phyloP scores from a whole-genome alignment of 225 moss, liverwort and hornwort genomes.

The Pseudoscleropodium purum region DNA sequence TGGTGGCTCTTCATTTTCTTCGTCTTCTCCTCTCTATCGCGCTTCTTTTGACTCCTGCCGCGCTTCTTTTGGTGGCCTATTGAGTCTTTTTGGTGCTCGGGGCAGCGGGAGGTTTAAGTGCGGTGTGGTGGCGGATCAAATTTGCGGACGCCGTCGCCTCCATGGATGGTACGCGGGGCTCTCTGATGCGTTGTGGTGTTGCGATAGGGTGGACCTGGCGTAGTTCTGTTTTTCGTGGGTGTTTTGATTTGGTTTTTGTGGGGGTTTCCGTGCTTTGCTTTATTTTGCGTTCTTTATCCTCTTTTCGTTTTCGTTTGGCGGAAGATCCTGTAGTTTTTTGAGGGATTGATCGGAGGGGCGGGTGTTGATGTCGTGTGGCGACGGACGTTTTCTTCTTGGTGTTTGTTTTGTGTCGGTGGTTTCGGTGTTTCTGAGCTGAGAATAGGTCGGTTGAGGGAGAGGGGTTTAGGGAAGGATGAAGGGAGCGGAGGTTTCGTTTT shows the following conservation, averaged over 20 bases:
- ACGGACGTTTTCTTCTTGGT: neutral
- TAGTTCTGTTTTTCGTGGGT: too few species aligned
- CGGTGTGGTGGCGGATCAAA: neutral
- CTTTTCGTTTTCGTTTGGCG: neutral
- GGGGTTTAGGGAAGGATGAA: neutral
- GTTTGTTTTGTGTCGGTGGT: neutral
- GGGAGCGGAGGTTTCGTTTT: neutral
- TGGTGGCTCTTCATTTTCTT: neutral
- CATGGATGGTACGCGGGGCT: neutral
- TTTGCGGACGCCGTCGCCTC: neutral
- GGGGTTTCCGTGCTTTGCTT: neutral
- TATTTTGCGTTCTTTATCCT: neutral
- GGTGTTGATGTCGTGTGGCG: neutral
- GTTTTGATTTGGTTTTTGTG: neutral
- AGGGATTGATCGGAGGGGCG: neutral
- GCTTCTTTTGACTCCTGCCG: neutral
- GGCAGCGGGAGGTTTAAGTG: conserved; percentile 2
- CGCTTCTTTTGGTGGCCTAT: neutral
- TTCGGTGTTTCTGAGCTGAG: neutral
- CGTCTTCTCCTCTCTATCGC: neutral
- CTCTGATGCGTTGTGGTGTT: neutral
- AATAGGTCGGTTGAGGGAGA: neutral
- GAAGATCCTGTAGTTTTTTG: neutral
- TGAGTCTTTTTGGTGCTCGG: neutral
- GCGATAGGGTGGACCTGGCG: neutral